Evolutionary conservation across 2,329 filamentous ascomycete genomes (phyloP).

Genomic region (Dactylellina parvicollis): DNA sequence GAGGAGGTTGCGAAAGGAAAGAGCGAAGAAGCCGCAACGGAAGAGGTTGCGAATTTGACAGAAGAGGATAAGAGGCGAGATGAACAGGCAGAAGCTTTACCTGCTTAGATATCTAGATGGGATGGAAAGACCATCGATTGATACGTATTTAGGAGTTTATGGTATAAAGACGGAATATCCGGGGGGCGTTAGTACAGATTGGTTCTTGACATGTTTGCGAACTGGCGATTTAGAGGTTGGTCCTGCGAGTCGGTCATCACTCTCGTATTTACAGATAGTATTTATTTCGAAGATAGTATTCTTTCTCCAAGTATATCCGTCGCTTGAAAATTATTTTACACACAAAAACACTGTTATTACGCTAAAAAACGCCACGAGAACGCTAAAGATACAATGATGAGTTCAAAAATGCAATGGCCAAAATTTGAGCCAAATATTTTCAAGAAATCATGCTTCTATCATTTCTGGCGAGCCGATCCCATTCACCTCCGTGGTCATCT

Average conservation of each 20-base stretch:
- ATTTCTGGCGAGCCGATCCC: conserved; percentile 33
- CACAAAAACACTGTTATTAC: background rate
- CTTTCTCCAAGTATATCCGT: too few relatives aligned
- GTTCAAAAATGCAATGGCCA: conserved; percentile 18
- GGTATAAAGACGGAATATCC: conserved; percentile 5
- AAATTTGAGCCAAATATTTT: background rate
- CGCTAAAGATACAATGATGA: conserved; percentile 33
- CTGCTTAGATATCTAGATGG: conserved; percentile 29
- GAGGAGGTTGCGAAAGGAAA: conserved; percentile 58
- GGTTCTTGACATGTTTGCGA: conserved; percentile 4
- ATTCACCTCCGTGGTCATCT: conserved; percentile 19
- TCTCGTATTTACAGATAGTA: background rate
- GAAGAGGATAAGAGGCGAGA: conserved; percentile 38
- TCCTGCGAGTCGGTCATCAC: background rate
- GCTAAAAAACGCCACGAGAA: conserved; percentile 10
- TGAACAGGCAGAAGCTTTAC: conserved; percentile 57
- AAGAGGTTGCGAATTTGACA: conserved; percentile 33
- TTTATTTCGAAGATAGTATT: background rate
- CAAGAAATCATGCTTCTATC: conserved; percentile 18
- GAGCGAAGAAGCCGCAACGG: conserved; percentile 57
- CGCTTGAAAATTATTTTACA: background rate
- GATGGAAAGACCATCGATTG: background rate
- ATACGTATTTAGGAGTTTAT: conserved; percentile 30
- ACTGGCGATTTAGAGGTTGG: background rate
- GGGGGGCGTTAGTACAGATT: conserved; percentile 41